Evolutionary conservation across 1,284 basidiomycete species (phyloP).

Genomic region (Leccinum subrobustum): DNA sequence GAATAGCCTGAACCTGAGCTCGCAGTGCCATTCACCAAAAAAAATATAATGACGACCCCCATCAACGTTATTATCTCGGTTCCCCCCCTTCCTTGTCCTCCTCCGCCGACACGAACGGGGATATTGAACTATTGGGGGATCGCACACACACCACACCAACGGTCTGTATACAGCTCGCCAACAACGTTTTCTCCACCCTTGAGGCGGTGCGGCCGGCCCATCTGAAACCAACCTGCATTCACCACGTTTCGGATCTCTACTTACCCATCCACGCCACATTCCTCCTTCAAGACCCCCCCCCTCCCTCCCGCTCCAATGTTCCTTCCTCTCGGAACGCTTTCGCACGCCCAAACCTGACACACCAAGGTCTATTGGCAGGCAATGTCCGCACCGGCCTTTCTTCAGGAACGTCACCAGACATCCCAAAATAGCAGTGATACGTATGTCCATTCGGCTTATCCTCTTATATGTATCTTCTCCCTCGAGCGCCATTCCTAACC

Average conservation of each 20-base stretch:
- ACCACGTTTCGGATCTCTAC: constrained; percentile 22
- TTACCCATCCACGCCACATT: constrained; percentile 1
- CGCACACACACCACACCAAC: constrained; percentile 3
- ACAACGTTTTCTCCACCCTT: constrained; percentile 14
- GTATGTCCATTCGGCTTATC: constrained; percentile 15
- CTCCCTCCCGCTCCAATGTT: not conserved
- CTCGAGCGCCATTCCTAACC: not conserved
- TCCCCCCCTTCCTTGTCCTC: not conserved
- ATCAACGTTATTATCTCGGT: not conserved
- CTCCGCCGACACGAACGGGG: not conserved
- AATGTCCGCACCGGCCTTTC: constrained; percentile 11
- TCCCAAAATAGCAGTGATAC: constrained; percentile 24
- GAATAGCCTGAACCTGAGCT: constrained; percentile 19
- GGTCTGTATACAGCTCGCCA: constrained; percentile 21
- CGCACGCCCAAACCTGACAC: constrained; percentile 20
- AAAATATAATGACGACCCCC: constrained; percentile 9
- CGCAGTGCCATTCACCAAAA: constrained; percentile 7
- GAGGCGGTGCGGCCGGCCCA: constrained; percentile 16
- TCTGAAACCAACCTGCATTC: constrained; percentile 9
- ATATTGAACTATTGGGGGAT: not conserved
- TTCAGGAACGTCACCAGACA: constrained; percentile 17
- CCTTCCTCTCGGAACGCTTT: not conserved
- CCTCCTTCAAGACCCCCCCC: not conserved
- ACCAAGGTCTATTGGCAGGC: constrained; percentile 5
- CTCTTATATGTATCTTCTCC: constrained; percentile 10